A percentile compares a stretch with the other conserved stretches of the same genome.
Conservation (phyloP, 2,329 filamentous ascomycete species). For the Calonectria hongkongensis region DNA sequence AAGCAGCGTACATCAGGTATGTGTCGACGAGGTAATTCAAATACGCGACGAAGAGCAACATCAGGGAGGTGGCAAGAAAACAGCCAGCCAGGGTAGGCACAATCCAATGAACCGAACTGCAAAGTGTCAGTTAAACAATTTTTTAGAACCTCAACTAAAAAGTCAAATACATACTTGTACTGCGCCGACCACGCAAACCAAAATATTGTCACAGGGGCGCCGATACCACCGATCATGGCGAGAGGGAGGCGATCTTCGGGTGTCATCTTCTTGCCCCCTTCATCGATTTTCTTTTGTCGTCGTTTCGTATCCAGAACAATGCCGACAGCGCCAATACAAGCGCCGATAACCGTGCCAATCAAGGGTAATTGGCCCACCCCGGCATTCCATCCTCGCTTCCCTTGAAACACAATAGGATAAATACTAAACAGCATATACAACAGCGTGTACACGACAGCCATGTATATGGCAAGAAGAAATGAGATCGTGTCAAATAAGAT, state of each 20-base stretch:
- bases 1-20: constrained; percentile 75
- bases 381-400: constrained; percentile 71
- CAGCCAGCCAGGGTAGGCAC: constrained; percentile 65
- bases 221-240: constrained; percentile 71
- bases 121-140: constrained; percentile 42
- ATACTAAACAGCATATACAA: constrained; percentile 76
- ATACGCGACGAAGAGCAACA: constrained; percentile 70
- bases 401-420: constrained; percentile 73
- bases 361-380: constrained; percentile 72
- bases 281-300: background rate
- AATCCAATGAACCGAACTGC: constrained; percentile 73
- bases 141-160: constrained; percentile 15
- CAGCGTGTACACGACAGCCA: constrained; percentile 71
- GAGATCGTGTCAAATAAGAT: constrained; percentile 73
- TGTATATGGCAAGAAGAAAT: constrained; percentile 70
- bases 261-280: constrained; percentile 63
- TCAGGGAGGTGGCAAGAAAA: constrained; percentile 57
- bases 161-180: constrained; percentile 63
- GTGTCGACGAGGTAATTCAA: constrained; percentile 73
- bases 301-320: constrained; percentile 57
- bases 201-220: constrained; percentile 76
- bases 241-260: constrained; percentile 76
- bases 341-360: constrained; percentile 70
- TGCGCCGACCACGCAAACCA: constrained; percentile 77
- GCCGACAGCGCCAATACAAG: constrained; percentile 64